Percentiles rank a stretch among this genome's conserved stretches.
Evolutionary conservation across 768 basidiomycete species (phyloP).

Genomic region (Kwoniella pini): DNA sequence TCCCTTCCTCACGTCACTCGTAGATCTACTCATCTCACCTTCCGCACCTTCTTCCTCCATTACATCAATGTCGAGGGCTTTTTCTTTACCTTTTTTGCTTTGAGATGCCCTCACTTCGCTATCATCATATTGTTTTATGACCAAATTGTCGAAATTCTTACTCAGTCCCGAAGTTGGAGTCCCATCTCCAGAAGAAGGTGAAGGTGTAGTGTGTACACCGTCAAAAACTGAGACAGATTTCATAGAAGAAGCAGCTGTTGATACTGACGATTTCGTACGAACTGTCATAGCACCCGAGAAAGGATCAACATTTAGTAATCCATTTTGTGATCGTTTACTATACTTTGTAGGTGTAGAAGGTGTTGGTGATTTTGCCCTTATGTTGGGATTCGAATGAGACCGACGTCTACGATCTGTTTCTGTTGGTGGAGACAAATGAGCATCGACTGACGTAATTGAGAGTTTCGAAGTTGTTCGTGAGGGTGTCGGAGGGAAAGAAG

Average conservation of each 20-base stretch:
- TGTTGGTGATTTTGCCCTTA: not conserved
- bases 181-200: not conserved
- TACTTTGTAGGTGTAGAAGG: not conserved
- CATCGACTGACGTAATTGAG: constrained; percentile 30
- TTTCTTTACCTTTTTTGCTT: constrained; percentile 37
- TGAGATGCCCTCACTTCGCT: not conserved
- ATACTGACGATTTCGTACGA: not conserved
- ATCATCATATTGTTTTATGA: too few relatives aligned
- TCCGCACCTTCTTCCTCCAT: constrained; percentile 7
- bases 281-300: not conserved
- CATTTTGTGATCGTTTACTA: not conserved
- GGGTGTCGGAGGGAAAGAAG: constrained; percentile 29
- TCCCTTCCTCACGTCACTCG: constrained; percentile 20
- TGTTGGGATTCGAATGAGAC: not conserved
- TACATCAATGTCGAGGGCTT: constrained; percentile 8
- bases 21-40: constrained; percentile 21
- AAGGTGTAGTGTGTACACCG: not conserved
- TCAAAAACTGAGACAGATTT: constrained; percentile 3
- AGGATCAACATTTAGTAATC: not conserved
- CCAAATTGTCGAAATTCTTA: too few relatives aligned
- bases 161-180: not conserved
- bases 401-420: not conserved
- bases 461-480: constrained; percentile 34
- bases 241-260: not conserved
- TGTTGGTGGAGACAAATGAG: constrained; percentile 2